Percentiles rank a stretch among this genome's conserved stretches.
These are phyloP conservation scores for apple (Malus domestica) DNA, from an alignment of 306 rosid species.

Conservation along the genomic window DNA sequence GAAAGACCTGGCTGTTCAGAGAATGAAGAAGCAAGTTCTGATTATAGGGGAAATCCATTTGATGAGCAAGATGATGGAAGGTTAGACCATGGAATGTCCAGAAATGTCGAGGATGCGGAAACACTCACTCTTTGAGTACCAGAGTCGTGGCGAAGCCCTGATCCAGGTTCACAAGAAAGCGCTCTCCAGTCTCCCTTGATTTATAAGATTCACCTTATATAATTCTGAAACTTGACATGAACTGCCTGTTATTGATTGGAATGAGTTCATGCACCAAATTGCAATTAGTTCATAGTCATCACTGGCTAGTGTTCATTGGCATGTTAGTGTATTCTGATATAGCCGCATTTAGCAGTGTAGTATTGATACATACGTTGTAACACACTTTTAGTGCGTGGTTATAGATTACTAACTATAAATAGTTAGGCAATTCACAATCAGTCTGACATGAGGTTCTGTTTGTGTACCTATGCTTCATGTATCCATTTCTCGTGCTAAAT, in stretches of 20 bases:
- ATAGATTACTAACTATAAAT: background rate
- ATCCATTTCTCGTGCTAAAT: background rate
- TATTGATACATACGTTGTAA: background rate
- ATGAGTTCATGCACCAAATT: constrained; percentile 3
- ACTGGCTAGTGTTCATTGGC: background rate
- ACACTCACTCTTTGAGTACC: constrained; percentile 48
- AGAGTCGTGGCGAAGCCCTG: background rate
- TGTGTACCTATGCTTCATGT: background rate
- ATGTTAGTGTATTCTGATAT: background rate
- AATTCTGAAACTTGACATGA: background rate
- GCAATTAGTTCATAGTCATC: background rate
- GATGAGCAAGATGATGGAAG: constrained; percentile 66
- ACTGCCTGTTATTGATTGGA: constrained; percentile 11
- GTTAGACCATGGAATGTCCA: constrained; percentile 46
- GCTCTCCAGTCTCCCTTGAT: background rate
- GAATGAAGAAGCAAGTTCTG: constrained; percentile 91
- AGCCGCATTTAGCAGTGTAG: background rate
- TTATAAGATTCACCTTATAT: background rate
- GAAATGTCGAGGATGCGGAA: constrained; percentile 42
- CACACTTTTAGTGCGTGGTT: background rate
- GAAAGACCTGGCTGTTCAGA: constrained; percentile 93
- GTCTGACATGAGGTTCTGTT: background rate
- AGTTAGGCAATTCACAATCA: background rate
- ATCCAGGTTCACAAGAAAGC: background rate
- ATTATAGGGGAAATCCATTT: constrained; percentile 41